These are phyloP conservation scores for Podaxis pistillaris DNA, from an alignment of 768 basidiomycete genomes.

Conservation along the genomic window DNA sequence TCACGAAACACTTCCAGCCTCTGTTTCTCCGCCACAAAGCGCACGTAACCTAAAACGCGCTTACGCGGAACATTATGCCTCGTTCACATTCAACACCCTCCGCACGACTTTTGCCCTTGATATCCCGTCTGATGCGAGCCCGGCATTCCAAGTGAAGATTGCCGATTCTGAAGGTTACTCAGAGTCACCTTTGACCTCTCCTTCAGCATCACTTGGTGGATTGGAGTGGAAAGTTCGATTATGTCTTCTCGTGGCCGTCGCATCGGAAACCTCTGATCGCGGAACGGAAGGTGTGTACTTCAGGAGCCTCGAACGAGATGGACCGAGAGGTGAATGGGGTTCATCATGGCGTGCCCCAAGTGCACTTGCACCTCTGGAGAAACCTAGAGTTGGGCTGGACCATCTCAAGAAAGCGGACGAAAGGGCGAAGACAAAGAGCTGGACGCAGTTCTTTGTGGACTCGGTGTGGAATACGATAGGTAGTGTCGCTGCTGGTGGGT, in stretches of 20 bases:
- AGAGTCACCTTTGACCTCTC: constrained; percentile 8
- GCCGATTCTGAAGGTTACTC: constrained; percentile 26
- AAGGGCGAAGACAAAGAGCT: constrained; percentile 29
- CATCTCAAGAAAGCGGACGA: constrained; percentile 16
- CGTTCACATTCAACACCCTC: constrained; percentile 67
- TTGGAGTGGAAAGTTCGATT: constrained; percentile 89
- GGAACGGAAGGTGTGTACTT: constrained; percentile 53
- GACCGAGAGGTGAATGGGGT: constrained; percentile 69
- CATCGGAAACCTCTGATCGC: constrained; percentile 40
- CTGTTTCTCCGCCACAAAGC: constrained; percentile 46
- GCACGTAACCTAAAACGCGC: constrained; percentile 62
- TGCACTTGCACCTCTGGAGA: constrained; percentile 62
- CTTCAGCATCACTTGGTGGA: constrained; percentile 51
- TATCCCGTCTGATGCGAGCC: constrained; percentile 89
- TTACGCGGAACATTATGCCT: constrained; percentile 84
- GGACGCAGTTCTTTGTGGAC: constrained; percentile 38
- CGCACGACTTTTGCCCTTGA: constrained; percentile 87
- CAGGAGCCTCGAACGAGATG: constrained; percentile 55
- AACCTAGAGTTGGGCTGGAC: constrained; percentile 27
- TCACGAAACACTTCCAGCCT: constrained; percentile 76
- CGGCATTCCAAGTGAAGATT: constrained; percentile 73
- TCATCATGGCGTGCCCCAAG: constrained; percentile 58
- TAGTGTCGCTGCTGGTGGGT: constrained; percentile 20
- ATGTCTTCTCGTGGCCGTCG: constrained; percentile 80
- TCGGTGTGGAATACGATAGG: constrained; percentile 19